These are phyloP conservation scores for Saccharum hybrid DNA, from an alignment of 202 grass and related monocot species.

Conservation along the genomic window DNA sequence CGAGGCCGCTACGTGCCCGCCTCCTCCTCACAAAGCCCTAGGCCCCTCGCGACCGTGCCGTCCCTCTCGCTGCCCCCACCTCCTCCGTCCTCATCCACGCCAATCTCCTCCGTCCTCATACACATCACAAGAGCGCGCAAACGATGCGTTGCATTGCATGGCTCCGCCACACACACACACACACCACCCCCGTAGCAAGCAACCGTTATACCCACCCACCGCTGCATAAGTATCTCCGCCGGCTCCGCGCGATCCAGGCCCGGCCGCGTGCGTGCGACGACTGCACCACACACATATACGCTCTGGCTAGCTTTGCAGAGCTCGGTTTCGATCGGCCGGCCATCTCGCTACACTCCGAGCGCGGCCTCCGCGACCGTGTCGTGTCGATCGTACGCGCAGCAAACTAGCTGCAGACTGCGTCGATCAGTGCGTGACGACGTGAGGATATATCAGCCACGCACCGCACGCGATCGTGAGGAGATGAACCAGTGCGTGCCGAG, in stretches of 20 bases:
- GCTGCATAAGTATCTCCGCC: conserved; percentile 47
- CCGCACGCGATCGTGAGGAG: background rate
- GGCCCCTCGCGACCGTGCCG: conserved; percentile 3
- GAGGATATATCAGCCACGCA: conserved; percentile 27
- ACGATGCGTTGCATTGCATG: conserved; percentile 36
- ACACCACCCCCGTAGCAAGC: background rate
- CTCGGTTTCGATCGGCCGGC: background rate
- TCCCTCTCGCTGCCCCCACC: conserved; percentile 48
- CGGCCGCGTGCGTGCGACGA: background rate
- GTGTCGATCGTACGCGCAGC: background rate
- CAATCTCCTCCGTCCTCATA: background rate
- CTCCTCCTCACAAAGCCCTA: conserved; percentile 50
- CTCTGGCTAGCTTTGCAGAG: background rate
- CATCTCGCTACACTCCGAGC: conserved; percentile 4
- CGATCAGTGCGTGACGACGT: background rate
- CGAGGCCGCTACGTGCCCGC: conserved; percentile 59
- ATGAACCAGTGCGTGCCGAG: conserved; percentile 91
- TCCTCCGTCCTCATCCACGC: too few relatives aligned
- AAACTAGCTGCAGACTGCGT: background rate
- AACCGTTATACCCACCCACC: background rate
- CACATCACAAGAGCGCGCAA: background rate
- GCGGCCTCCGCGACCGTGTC: background rate
- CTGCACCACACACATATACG: background rate
- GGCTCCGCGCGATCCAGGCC: background rate
- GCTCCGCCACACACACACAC: conserved; percentile 48